A percentile compares a stretch with the other conserved stretches of the same genome.
These are phyloP conservation scores for Marchantia paleacea DNA, from an alignment of 225 moss, liverwort and hornwort species.

Conservation along the genomic window DNA sequence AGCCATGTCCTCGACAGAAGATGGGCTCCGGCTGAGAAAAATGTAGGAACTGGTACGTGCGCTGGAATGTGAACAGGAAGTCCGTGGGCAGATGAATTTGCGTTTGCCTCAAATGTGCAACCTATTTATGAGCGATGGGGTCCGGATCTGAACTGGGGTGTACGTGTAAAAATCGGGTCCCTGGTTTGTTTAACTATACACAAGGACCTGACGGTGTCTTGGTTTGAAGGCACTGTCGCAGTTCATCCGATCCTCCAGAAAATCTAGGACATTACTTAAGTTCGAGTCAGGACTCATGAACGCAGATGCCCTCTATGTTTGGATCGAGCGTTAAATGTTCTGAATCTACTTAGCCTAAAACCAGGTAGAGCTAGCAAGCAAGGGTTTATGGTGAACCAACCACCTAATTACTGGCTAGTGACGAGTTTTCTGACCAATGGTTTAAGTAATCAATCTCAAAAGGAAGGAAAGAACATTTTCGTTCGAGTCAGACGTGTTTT, in stretches of 20 bases:
- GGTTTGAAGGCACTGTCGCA: neutral
- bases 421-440: neutral
- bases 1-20: slow-evolving; percentile 2
- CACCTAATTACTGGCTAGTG: neutral
- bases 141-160: neutral
- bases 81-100: neutral
- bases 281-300: neutral
- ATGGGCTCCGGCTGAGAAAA: neutral
- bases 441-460: neutral
- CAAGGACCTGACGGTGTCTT: neutral
- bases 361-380: neutral
- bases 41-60: neutral
- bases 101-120: neutral
- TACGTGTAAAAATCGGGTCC: neutral
- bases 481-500: neutral
- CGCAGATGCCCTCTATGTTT: neutral
- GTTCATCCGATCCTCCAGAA: too few species aligned
- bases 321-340: neutral
- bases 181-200: neutral
- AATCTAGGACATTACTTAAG: too few species aligned
- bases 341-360: neutral
- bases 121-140: slow-evolving; percentile 10
- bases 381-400: neutral
- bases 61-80: neutral
- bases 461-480: neutral